Evolutionary conservation across 2,329 filamentous ascomycete species (phyloP).

Genomic region (Escovopsis sp.): DNA sequence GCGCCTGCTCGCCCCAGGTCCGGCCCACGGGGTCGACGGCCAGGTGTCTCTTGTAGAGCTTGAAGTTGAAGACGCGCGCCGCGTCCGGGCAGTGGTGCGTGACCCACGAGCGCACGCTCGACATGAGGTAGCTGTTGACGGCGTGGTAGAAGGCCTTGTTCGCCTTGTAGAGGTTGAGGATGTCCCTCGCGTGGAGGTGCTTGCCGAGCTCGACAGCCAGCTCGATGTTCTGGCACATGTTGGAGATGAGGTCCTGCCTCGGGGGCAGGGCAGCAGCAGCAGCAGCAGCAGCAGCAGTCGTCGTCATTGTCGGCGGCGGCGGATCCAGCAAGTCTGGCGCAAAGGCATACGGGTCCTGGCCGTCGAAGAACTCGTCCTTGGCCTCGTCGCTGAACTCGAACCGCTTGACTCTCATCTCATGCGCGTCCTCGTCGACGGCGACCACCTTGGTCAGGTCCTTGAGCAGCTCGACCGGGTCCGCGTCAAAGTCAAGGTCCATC

Average conservation of each 20-base stretch:
- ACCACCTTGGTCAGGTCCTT: constrained; percentile 3
- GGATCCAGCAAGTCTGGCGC: background rate
- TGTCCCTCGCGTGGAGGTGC: constrained; percentile 37
- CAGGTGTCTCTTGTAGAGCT: constrained; percentile 40
- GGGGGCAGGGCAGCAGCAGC: constrained; percentile 10
- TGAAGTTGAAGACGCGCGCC: constrained; percentile 43
- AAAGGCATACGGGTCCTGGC: constrained; percentile 14
- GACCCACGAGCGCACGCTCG: constrained; percentile 42
- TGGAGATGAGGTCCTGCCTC: constrained; percentile 28
- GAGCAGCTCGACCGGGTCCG: constrained; percentile 2
- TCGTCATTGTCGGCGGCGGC: no score
- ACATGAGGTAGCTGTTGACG: constrained; percentile 43
- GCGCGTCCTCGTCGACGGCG: constrained; percentile 3
- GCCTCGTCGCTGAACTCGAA: constrained; percentile 16
- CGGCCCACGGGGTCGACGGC: constrained; percentile 43
- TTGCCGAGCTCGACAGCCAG: constrained; percentile 40
- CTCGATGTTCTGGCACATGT: constrained; percentile 30
- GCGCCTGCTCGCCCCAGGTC: constrained; percentile 17
- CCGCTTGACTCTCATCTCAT: constrained; percentile 10
- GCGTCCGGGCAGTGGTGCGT: constrained; percentile 38
- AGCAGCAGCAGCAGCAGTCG: constrained; percentile 5
- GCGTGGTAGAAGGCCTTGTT: constrained; percentile 47
- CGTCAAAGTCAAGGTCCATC: background rate
- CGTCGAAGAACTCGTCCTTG: constrained; percentile 15
- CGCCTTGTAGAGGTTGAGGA: constrained; percentile 50